Evolutionary conservation across 2,329 filamentous ascomycete species (phyloP).

Genomic region (Biscogniauxia marginata): DNA sequence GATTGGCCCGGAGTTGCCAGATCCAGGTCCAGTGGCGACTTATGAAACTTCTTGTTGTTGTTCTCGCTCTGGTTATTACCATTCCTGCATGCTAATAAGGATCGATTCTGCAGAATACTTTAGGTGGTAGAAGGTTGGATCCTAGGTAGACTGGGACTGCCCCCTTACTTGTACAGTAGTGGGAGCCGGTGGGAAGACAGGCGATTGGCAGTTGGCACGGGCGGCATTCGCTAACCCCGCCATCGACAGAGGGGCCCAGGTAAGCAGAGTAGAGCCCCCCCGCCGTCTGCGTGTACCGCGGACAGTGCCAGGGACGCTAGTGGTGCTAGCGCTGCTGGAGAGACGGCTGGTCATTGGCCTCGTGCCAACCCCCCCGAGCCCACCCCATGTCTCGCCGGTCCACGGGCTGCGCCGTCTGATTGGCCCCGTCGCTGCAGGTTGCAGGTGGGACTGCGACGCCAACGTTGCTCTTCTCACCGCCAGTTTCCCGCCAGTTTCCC

Average conservation of each 20-base stretch:
- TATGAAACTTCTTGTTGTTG: not conserved
- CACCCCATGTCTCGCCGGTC: conserved; percentile 20
- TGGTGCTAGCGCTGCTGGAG: not conserved
- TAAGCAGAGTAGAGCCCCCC: not conserved
- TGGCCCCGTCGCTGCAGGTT: conserved; percentile 28
- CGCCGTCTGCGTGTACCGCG: not conserved
- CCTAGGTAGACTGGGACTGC: not conserved
- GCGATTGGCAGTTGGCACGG: not conserved
- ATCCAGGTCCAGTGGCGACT: not conserved
- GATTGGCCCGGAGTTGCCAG: not conserved
- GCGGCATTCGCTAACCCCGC: not conserved
- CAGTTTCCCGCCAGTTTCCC: conserved; percentile 34
- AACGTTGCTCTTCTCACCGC: conserved; percentile 34
- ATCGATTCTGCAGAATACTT: too few species aligned
- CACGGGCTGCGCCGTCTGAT: conserved; percentile 18
- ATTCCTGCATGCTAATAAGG: too few species aligned
- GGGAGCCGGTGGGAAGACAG: not conserved
- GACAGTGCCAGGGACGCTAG: not conserved
- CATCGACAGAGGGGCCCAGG: not conserved
- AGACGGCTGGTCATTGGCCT: conserved; percentile 21
- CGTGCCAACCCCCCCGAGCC: conserved; percentile 14
- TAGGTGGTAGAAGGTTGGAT: not conserved
- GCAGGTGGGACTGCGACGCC: conserved; percentile 34
- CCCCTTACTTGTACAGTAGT: not conserved
- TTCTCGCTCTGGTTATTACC: not conserved